These are phyloP conservation scores for Boletus tomentosulus DNA, from an alignment of 768 basidiomycete species.

Conservation along the genomic window DNA sequence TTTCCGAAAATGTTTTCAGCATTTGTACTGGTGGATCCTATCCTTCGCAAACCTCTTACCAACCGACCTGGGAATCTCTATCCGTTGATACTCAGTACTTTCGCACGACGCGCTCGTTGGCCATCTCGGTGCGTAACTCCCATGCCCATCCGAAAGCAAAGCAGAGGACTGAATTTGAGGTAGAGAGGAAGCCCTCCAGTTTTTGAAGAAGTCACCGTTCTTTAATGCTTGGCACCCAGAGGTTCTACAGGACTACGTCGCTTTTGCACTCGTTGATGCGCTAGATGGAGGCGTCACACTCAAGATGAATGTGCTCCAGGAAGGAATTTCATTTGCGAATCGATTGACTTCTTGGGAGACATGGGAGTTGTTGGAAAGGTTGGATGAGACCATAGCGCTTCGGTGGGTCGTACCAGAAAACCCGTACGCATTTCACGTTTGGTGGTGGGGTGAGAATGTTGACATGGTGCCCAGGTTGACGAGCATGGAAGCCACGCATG, in stretches of 20 bases:
- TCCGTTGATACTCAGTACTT: slow-evolving; percentile 37
- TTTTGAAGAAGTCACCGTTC: slow-evolving; percentile 55
- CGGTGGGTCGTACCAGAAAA: slow-evolving; percentile 28
- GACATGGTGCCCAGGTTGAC: slow-evolving; percentile 9
- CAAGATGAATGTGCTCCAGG: slow-evolving; percentile 64
- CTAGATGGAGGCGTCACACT: slow-evolving; percentile 43
- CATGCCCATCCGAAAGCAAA: background rate
- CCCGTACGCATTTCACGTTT: slow-evolving; percentile 8
- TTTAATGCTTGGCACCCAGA: slow-evolving; percentile 68
- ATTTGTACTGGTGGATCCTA: slow-evolving; percentile 75
- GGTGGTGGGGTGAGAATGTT: background rate
- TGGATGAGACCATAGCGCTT: slow-evolving; percentile 25
- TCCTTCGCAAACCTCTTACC: slow-evolving; percentile 40
- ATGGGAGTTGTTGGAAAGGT: slow-evolving; percentile 25
- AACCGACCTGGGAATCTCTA: background rate
- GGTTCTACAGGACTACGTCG: slow-evolving; percentile 56
- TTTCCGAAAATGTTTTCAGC: slow-evolving; percentile 66
- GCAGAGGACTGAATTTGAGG: background rate
- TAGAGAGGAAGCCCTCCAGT: slow-evolving; percentile 56
- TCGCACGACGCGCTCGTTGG: slow-evolving; percentile 66
- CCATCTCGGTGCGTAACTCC: slow-evolving; percentile 45
- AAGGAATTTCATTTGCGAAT: slow-evolving; percentile 59
- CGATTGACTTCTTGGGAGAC: slow-evolving; percentile 19
- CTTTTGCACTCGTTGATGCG: slow-evolving; percentile 46
- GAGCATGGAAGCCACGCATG: slow-evolving; percentile 7